Evolutionary conservation across 2,329 filamentous ascomycete genomes (phyloP).

Genomic region (Teratosphaeria epicoccoides): DNA sequence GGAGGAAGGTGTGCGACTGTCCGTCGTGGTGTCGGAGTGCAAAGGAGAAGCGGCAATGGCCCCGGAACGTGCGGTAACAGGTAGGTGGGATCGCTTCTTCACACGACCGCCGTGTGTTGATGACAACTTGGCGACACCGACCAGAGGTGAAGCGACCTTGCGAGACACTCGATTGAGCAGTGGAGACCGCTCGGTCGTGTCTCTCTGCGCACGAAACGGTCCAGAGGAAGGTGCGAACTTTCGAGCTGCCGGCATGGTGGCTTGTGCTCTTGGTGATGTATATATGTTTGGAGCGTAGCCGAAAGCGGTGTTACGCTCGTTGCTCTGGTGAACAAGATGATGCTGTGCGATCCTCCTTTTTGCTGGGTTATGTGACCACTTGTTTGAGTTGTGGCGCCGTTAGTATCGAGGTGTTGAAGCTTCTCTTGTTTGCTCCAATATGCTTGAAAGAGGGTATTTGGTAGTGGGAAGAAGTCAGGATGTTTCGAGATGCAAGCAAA

Average conservation of each 20-base stretch:
- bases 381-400: too few relatives aligned
- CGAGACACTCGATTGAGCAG: not conserved
- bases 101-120: not conserved
- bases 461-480: not conserved
- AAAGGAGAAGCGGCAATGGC: not conserved
- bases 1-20: not conserved
- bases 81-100: not conserved
- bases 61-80: not conserved
- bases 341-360: too few relatives aligned
- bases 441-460: too few relatives aligned
- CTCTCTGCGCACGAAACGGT: not conserved
- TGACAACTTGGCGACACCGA: not conserved
- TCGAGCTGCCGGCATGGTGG: not conserved
- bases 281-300: too few relatives aligned
- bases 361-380: too few relatives aligned
- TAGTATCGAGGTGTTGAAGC: too few relatives aligned
- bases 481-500: not conserved
- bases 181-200: not conserved
- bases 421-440: too few relatives aligned
- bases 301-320: too few relatives aligned
- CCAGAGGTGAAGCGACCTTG: too few relatives aligned
- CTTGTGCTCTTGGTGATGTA: not conserved
- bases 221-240: not conserved
- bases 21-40: not conserved
- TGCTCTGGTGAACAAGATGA: not conserved